Base-by-base conservation (phyloP, 345 rosid species). In the Eucalyptus albens region DNA sequence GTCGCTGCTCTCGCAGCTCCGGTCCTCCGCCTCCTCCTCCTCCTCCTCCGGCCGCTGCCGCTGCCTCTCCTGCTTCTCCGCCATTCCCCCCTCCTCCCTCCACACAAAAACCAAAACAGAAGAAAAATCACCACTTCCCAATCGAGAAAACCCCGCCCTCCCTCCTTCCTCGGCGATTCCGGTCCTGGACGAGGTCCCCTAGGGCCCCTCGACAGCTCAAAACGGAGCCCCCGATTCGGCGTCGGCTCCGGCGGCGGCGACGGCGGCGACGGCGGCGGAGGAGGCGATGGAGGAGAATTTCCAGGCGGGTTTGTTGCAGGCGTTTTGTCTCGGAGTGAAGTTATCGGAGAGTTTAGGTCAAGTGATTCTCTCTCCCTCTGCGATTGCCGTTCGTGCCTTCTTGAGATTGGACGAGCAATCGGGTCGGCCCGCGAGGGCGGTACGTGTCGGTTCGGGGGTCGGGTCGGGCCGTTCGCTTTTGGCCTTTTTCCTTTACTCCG, bases 1-100 rank as follows among this genome's bases (percentile, higher is more conserved):
- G 87, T 95, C 96, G 37, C 93, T 93, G 89, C 93, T 94, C 89
- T 92, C 95, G 82, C 92, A 91, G 91, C 94, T 92, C 89, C 87
- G 88, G 62, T 92, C 94, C 69, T 91, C 94, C 59, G 87, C 82
- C 89, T 65, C 59, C 60, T 13, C 65, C 87, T 51, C 69, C 89
- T 6, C 49, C 82, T 87, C 88, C 29, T 47, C 56, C 90, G 19
- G 26, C 82, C n/a, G 50, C 60, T 9, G 27, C 62, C 88, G 88
- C 49, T 24, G 86, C 85, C 81, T 65, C 88, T 31, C 65, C 26
- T 33, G 44, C 86, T 40, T 21, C 88, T 62, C 90, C 56, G 40
- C 85, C 69, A 51, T 56, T n/a, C 49, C 47, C 59, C 87, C 50
- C 86, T 50, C 51, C 62, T 37, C 60, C 83, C 65, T 26, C 65